A percentile compares a stretch with the other conserved stretches of the same genome.
Evolutionary conservation across 495 filamentous ascomycete genomes (phyloP).

Genomic region (Trichoderma reesei): DNA sequence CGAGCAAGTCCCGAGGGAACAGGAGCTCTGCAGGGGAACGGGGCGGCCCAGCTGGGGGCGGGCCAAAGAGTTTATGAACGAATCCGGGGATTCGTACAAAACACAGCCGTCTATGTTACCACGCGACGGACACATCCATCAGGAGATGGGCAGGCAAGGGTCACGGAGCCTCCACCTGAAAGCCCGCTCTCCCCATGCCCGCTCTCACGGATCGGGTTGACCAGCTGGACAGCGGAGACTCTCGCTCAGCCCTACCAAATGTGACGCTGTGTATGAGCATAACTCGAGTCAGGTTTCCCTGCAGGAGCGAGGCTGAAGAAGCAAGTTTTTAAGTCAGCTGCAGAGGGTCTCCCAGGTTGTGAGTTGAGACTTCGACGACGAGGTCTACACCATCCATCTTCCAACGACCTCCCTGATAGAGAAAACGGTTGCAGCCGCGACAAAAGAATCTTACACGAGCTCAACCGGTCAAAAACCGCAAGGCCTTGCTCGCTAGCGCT

Average conservation of each 20-base stretch:
- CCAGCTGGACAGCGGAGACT: not conserved
- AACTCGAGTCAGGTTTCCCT: not conserved
- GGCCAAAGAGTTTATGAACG: not conserved
- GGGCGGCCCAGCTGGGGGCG: not conserved
- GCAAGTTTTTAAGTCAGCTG: not conserved
- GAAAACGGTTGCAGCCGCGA: not conserved
- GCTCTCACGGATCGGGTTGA: not conserved
- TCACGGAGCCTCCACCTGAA: not conserved
- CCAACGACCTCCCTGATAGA: not conserved
- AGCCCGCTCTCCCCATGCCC: not conserved
- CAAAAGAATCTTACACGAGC: not conserved
- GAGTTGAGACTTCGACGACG: not conserved
- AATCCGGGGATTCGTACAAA: not conserved
- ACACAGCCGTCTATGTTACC: not conserved
- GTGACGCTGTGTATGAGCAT: not conserved
- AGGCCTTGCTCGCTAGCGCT: not conserved
- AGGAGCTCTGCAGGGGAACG: not conserved
- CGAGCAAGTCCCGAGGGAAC: slow-evolving; percentile 1
- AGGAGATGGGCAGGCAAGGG: not conserved
- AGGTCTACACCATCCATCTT: not conserved
- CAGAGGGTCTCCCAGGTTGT: too few relatives aligned
- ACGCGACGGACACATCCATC: not conserved
- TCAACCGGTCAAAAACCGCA: not conserved
- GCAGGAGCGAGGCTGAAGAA: not conserved
- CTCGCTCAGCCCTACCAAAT: not conserved